Conservation (phyloP, 1,284 basidiomycete genomes). For the Albatrellus sp. region DNA sequence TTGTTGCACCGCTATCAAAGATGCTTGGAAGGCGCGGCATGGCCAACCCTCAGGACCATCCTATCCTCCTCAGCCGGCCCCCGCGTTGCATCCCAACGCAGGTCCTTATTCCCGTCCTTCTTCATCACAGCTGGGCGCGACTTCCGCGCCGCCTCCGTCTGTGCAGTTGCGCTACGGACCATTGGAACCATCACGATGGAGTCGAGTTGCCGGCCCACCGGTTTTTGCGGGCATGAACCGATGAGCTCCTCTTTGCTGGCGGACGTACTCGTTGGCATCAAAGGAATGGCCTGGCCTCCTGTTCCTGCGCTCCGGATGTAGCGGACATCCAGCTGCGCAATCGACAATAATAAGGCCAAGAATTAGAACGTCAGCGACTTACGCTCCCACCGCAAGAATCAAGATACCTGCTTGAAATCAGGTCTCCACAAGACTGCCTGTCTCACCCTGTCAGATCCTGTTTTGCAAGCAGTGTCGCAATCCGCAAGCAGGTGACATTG, state of each 20-base stretch:
- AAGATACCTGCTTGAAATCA: too few relatives aligned
- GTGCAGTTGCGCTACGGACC: slow-evolving; percentile 50
- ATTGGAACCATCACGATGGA: slow-evolving; percentile 48
- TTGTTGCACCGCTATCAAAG: slow-evolving; percentile 45
- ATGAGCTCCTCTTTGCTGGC: slow-evolving; percentile 20
- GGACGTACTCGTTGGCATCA: background rate
- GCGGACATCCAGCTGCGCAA: too few relatives aligned
- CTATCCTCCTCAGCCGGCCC: slow-evolving; percentile 9
- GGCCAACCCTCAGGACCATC: slow-evolving; percentile 20
- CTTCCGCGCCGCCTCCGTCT: slow-evolving; percentile 8
- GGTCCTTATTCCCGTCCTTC: slow-evolving; percentile 5
- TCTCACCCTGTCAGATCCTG: too few relatives aligned
- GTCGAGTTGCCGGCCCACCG: slow-evolving; percentile 57
- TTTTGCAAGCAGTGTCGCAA: too few relatives aligned
- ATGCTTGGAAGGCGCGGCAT: slow-evolving; percentile 56
- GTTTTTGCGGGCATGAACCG: slow-evolving; percentile 53
- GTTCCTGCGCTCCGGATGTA: background rate
- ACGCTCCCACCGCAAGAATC: too few relatives aligned
- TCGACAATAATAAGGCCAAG: too few relatives aligned
- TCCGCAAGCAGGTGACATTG: too few relatives aligned
- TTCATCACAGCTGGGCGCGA: background rate
- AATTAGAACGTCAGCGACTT: too few relatives aligned
- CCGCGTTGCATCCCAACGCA: slow-evolving; percentile 2
- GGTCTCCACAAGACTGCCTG: too few relatives aligned
- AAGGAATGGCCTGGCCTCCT: too few relatives aligned